These are phyloP conservation scores for Nakaseomyces sp. DNA, from an alignment of 1,139 yeast genomes.

Conservation along the genomic window DNA sequence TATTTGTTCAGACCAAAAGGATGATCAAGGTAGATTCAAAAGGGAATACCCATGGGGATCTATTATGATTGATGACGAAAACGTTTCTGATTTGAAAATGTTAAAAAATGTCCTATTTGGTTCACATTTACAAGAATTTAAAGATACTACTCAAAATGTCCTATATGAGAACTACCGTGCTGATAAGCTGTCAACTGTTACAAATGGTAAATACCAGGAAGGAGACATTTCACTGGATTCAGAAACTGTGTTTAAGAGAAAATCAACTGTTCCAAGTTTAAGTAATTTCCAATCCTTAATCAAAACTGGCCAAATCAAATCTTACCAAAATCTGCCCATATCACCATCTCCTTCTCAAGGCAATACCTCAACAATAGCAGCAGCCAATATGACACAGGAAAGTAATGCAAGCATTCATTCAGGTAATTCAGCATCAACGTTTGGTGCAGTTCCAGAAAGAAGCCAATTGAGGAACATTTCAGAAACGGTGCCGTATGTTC, in stretches of 20 bases:
- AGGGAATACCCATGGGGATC: conserved; percentile 76
- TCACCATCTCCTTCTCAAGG: conserved; percentile 2
- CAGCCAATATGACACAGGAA: conserved; percentile 31
- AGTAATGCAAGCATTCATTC: conserved; percentile 43
- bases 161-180: conserved; percentile 74
- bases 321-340: conserved; percentile 25
- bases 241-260: conserved; percentile 17
- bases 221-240: conserved; percentile 7
- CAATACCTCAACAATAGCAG: not conserved
- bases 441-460: conserved; percentile 42
- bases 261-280: conserved; percentile 31
- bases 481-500: conserved; percentile 72
- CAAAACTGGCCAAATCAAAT: conserved; percentile 30
- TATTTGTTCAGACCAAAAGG: conserved; percentile 52
- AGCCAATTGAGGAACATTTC: conserved; percentile 65
- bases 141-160: conserved; percentile 72
- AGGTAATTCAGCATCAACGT: conserved; percentile 37
- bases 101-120: conserved; percentile 64
- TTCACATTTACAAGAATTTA: conserved; percentile 69
- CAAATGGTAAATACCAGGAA: conserved; percentile 10
- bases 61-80: conserved; percentile 44
- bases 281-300: conserved; percentile 31
- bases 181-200: conserved; percentile 46
- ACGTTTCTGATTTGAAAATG: conserved; percentile 51
- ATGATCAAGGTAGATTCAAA: conserved; percentile 44